Percentiles rank a stretch among this genome's conserved stretches.
phyloP scores from a whole-genome alignment of 2,329 filamentous ascomycete species.

The Trichophyton benhamiae region DNA sequence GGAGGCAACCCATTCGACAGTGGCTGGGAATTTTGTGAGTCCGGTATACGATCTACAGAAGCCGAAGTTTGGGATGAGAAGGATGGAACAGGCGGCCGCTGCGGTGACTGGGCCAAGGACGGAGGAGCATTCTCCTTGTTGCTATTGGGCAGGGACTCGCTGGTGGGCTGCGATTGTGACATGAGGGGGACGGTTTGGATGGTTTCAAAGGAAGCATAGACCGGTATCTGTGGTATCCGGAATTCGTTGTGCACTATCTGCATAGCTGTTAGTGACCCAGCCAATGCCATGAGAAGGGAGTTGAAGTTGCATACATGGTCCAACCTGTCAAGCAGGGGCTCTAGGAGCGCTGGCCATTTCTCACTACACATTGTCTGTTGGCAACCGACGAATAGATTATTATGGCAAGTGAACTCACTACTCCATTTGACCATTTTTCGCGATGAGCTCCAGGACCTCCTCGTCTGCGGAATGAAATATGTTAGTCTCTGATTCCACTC shows the following conservation, averaged over 20 bases:
- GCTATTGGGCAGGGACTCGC: constrained; percentile 22
- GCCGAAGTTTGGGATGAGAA: constrained; percentile 24
- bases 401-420: constrained; percentile 31
- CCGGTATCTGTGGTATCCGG: constrained; percentile 51
- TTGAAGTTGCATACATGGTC: constrained; percentile 43
- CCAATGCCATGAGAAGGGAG: background rate
- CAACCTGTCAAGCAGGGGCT: constrained; percentile 53
- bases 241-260: constrained; percentile 69
- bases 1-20: constrained; percentile 45
- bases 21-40: constrained; percentile 33
- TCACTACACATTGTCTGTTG: constrained; percentile 40
- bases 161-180: constrained; percentile 18
- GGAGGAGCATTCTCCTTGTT: constrained; percentile 28
- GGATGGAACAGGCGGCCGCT: constrained; percentile 29
- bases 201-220: constrained; percentile 26
- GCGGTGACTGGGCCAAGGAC: constrained; percentile 21
- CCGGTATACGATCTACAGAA: constrained; percentile 30
- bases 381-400: constrained; percentile 9
- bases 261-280: background rate
- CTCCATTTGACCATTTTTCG: constrained; percentile 47
- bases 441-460: constrained; percentile 43
- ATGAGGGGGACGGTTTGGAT: constrained; percentile 18
- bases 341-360: constrained; percentile 56
- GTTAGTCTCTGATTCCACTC: background rate
- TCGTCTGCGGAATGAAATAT: constrained; percentile 33